Evolutionary conservation across 208 protist genomes (phyloP), one percentile per base, ranked within the genome.

Genomic region (Phytomonas sp.): DNA sequence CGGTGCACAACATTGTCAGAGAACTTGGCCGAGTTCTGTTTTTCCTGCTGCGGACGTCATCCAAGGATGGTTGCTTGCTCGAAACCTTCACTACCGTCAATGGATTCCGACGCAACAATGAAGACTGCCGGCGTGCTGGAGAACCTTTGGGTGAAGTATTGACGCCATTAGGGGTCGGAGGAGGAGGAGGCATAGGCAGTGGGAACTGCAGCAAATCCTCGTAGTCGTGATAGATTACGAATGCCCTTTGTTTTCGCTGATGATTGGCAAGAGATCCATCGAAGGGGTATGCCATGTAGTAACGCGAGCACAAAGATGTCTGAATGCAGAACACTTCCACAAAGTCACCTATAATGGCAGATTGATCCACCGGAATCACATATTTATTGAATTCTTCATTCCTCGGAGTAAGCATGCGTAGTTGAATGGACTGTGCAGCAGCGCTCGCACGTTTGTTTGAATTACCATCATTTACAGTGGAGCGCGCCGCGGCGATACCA

Each of bases 401-500:
- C 23, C 67, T 71, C 11, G 68, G 61, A 6, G 84, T 66, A 31
- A 91, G 73, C 11, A 79, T 80, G 62, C 85, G 77, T 64, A 93
- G 53, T 0, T 67, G 68, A 7, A 90, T 23, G 31, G 79, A 70
- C 23, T 80, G 80, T 31, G 76, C 53, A 8, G 79, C 77, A 4
- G 80, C 71, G 64, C 82, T 91, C 32, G 81, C 53, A 8, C 91
- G 82, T 51, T 78, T 89, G 70, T 85, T 96, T 13, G 91, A 94
- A 73, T 92, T 94, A 56, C 82, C 76, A 62, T 93, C 88, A 68
- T 96, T 96, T 15, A 94, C 66, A 2, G 88, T 91, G 1, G 88
- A 89, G 6, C 78, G 73, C 7, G 85, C 85, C 31, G 87, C 23
- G 29, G 75, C 78, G 20, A 93, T 26, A n/a, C 91, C 91, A 8